Percentiles rank a stretch among this genome's conserved stretches.
These are phyloP conservation scores for Tolypocladium ophioglossoides DNA, from an alignment of 2,329 filamentous ascomycete genomes.

Conservation along the genomic window DNA sequence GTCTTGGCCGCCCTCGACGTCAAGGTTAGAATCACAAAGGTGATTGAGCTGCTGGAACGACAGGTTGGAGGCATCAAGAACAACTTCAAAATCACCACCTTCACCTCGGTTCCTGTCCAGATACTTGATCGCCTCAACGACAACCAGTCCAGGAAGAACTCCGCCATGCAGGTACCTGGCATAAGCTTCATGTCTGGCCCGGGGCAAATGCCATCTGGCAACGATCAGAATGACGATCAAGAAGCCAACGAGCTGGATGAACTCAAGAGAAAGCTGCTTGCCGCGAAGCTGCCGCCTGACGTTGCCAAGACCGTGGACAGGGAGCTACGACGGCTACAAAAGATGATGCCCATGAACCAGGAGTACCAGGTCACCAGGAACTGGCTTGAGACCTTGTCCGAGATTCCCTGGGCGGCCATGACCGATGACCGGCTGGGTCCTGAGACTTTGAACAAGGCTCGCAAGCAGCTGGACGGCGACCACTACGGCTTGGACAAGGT, in stretches of 20 bases:
- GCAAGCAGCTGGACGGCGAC: conserved; percentile 87
- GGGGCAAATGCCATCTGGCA: conserved; percentile 30
- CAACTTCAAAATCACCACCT: conserved; percentile 74
- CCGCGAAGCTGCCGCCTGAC: conserved; percentile 71
- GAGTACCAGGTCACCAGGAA: conserved; percentile 91
- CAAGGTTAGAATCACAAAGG: conserved; percentile 66
- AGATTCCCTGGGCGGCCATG: conserved; percentile 81
- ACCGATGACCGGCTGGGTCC: conserved; percentile 81
- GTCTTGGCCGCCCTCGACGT: conserved; percentile 74
- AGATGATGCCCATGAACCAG: conserved; percentile 93
- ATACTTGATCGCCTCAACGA: conserved; percentile 43
- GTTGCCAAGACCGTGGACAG: conserved; percentile 84
- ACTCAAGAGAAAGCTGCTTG: conserved; percentile 76
- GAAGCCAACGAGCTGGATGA: conserved; percentile 87
- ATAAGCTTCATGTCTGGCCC: conserved; percentile 23
- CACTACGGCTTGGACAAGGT: conserved; percentile 96
- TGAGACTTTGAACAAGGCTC: conserved; percentile 66
- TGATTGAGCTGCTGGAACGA: conserved; percentile 72
- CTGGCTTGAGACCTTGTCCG: conserved; percentile 85
- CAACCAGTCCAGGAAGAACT: conserved; percentile 23
- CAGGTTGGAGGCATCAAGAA: conserved; percentile 79
- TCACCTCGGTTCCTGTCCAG: conserved; percentile 56
- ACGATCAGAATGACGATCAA: conserved; percentile 55
- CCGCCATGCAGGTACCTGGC: conserved; percentile 27
- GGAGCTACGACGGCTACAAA: conserved; percentile 77